Evolutionary conservation across 306 rosid species (phyloP).

Genomic region (Castanea sativa): DNA sequence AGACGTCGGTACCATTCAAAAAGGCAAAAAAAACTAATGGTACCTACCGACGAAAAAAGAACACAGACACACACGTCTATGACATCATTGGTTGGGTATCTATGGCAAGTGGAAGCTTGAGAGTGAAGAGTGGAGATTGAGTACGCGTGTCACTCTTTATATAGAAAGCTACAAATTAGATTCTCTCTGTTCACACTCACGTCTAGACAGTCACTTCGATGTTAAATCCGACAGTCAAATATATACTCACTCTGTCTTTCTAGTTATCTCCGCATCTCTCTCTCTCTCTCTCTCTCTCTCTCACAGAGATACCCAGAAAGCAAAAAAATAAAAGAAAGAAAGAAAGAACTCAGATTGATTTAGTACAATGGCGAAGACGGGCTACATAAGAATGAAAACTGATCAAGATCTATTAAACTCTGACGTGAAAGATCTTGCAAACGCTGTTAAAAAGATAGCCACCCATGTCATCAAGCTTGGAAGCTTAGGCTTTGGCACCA

Average conservation of each 20-base stretch:
- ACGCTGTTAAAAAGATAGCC: conserved; percentile 53
- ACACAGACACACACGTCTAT: too few species aligned
- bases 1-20: too few species aligned
- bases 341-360: neutral
- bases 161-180: neutral
- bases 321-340: too few species aligned
- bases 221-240: neutral
- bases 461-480: conserved; percentile 56
- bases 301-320: neutral
- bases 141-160: neutral
- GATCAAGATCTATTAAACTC: conserved; percentile 42
- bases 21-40: too few species aligned
- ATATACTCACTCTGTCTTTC: too few species aligned
- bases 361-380: conserved; percentile 28
- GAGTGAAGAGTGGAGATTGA: neutral
- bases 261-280: too few species aligned
- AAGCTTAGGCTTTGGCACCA: conserved; percentile 54
- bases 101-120: too few species aligned
- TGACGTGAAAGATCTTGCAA: conserved; percentile 56
- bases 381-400: conserved; percentile 43
- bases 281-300: neutral
- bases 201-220: neutral
- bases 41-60: too few species aligned
- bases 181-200: neutral
- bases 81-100: too few species aligned